These are phyloP conservation scores for Rosa lucieae DNA, from an alignment of 306 rosid genomes.

Conservation along the genomic window DNA sequence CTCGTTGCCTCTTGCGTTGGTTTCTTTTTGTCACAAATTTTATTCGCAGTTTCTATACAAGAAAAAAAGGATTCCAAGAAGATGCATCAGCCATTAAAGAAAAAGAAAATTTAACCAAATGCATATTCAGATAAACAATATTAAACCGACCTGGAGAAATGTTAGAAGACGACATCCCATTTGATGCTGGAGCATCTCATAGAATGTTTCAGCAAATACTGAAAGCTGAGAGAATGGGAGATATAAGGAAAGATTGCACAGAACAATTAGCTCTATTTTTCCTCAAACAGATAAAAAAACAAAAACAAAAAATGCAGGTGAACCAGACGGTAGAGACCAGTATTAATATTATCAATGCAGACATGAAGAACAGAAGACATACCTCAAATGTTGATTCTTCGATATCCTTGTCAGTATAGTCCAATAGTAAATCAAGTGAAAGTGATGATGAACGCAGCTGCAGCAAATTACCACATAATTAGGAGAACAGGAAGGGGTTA, in stretches of 20 bases:
- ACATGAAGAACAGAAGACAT: slow-evolving; percentile 18
- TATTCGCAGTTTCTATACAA: slow-evolving; percentile 62
- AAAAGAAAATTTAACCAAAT: slow-evolving; percentile 19
- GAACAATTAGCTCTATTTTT: slow-evolving; percentile 11
- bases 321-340: background rate
- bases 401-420: slow-evolving; percentile 85
- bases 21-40: slow-evolving; percentile 69
- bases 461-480: slow-evolving; percentile 27
- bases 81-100: slow-evolving; percentile 1
- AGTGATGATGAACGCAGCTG: slow-evolving; percentile 79
- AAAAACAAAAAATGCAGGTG: background rate
- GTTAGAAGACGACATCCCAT: slow-evolving; percentile 80
- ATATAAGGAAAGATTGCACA: slow-evolving; percentile 3
- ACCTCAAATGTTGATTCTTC: slow-evolving; percentile 98
- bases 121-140: slow-evolving; percentile 8
- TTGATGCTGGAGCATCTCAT: slow-evolving; percentile 98
- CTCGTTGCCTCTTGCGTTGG: slow-evolving; percentile 84
- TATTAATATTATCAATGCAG: background rate
- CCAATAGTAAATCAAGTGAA: slow-evolving; percentile 82
- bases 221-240: slow-evolving; percentile 60
- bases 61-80: slow-evolving; percentile 7
- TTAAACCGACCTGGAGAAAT: slow-evolving; percentile 80
- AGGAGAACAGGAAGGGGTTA: slow-evolving; percentile 6
- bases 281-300: background rate
- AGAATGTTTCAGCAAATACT: slow-evolving; percentile 83